phyloP scores from a whole-genome alignment of 2,329 filamentous ascomycete species.

The Chalara sp. region DNA sequence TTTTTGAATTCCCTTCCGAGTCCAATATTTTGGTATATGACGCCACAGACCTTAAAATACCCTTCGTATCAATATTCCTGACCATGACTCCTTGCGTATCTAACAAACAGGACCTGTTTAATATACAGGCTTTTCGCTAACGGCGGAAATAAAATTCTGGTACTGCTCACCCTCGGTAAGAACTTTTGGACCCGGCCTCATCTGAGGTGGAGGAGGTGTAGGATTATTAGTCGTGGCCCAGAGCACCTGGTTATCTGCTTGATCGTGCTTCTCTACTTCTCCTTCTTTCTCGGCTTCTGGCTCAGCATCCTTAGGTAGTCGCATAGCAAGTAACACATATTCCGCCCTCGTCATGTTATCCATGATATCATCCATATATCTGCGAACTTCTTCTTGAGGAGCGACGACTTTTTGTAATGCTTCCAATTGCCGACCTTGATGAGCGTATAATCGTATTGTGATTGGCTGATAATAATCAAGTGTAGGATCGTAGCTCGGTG shows the following conservation, averaged over 20 bases:
- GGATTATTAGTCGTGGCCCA: slow-evolving; percentile 21
- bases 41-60: no score
- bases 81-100: slow-evolving; percentile 11
- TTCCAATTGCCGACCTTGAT: slow-evolving; percentile 50
- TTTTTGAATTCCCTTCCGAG: no score
- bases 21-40: no score
- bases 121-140: slow-evolving; percentile 5
- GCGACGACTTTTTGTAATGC: slow-evolving; percentile 55
- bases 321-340: slow-evolving; percentile 61
- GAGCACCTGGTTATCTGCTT: slow-evolving; percentile 13
- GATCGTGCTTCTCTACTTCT: slow-evolving; percentile 5
- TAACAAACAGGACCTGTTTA: neutral
- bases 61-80: neutral
- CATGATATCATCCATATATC: slow-evolving; percentile 67
- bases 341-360: slow-evolving; percentile 61
- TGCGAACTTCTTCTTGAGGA: slow-evolving; percentile 53
- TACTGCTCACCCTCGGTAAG: slow-evolving; percentile 39
- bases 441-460: slow-evolving; percentile 51
- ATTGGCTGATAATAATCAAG: slow-evolving; percentile 74
- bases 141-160: slow-evolving; percentile 34
- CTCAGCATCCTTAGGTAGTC: slow-evolving; percentile 41
- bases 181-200: slow-evolving; percentile 22
- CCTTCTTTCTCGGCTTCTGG: slow-evolving; percentile 6
- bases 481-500: slow-evolving; percentile 51
- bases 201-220: slow-evolving; percentile 3